Conservation (phyloP, 768 basidiomycete genomes). For the Termitomyces sp. region DNA sequence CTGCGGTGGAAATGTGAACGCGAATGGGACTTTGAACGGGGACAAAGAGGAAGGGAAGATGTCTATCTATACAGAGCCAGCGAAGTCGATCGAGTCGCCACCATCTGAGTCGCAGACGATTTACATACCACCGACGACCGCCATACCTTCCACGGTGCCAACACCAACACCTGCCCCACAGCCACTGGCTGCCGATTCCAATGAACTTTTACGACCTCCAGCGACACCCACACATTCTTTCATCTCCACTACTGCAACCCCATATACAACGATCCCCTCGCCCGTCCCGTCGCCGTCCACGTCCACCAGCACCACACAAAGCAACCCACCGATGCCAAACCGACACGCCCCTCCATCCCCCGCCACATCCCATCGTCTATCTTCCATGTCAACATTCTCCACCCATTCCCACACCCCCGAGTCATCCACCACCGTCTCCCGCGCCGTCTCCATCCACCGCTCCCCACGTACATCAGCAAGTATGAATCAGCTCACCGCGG, state of each 20-base stretch:
- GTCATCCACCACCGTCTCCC: slow-evolving; percentile 9
- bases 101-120: neutral
- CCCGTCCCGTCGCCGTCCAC: neutral
- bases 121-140: neutral
- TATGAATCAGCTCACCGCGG: neutral
- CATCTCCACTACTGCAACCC: neutral
- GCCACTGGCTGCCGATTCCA: neutral
- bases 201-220: neutral
- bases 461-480: neutral
- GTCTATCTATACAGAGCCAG: neutral
- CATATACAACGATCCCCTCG: slow-evolving; percentile 5
- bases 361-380: slow-evolving; percentile 16
- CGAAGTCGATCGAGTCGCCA: neutral
- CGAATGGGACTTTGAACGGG: neutral
- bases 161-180: neutral
- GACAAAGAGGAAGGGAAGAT: neutral
- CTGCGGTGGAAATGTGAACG: slow-evolving; percentile 7
- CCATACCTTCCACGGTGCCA: neutral
- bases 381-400: slow-evolving; percentile 28
- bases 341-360: slow-evolving; percentile 16
- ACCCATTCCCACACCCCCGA: slow-evolving; percentile 19
- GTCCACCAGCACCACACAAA: too few species aligned
- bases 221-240: neutral
- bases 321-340: slow-evolving; percentile 16
- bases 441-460: slow-evolving; percentile 8